Conservation (phyloP, 2,329 filamentous ascomycete species). For the Periconia sp. region DNA sequence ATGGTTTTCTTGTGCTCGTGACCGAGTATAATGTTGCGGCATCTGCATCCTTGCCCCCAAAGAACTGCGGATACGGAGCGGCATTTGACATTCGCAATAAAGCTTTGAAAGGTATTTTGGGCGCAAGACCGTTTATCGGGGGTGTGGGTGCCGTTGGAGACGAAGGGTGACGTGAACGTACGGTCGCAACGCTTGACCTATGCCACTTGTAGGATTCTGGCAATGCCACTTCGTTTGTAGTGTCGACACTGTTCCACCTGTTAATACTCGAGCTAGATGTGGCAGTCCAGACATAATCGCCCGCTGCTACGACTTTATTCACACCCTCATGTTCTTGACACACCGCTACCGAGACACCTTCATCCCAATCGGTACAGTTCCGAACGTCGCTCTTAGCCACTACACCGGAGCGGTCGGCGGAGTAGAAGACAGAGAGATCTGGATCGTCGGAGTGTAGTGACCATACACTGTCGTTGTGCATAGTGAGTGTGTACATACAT, state of each 20-base stretch:
- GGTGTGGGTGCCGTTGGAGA: slow-evolving; percentile 35
- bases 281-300: slow-evolving; percentile 84
- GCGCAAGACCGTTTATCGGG: slow-evolving; percentile 35
- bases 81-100: slow-evolving; percentile 84
- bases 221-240: slow-evolving; percentile 66
- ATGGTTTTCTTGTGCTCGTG: slow-evolving; percentile 57
- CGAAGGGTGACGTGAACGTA: slow-evolving; percentile 45
- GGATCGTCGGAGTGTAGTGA: slow-evolving; percentile 89
- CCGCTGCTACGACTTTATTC: slow-evolving; percentile 63
- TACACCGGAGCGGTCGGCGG: slow-evolving; percentile 85
- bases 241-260: slow-evolving; percentile 86
- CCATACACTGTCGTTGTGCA: slow-evolving; percentile 99
- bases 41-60: slow-evolving; percentile 58
- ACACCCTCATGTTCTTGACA: slow-evolving; percentile 89
- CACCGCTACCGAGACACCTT: slow-evolving; percentile 86
- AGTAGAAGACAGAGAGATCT: slow-evolving; percentile 87
- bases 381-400: slow-evolving; percentile 96
- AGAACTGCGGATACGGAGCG: slow-evolving; percentile 67
- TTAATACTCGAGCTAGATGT: slow-evolving; percentile 91
- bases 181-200: slow-evolving; percentile 56
- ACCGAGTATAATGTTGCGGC: slow-evolving; percentile 54
- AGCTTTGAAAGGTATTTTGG: slow-evolving; percentile 74
- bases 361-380: slow-evolving; percentile 74
- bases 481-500: slow-evolving; percentile 97
- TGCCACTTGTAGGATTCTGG: slow-evolving; percentile 53